Evolutionary conservation across 257 asterid species (phyloP), one percentile per base, ranked within the genome.

Genomic region (Cruciata laevipes): DNA sequence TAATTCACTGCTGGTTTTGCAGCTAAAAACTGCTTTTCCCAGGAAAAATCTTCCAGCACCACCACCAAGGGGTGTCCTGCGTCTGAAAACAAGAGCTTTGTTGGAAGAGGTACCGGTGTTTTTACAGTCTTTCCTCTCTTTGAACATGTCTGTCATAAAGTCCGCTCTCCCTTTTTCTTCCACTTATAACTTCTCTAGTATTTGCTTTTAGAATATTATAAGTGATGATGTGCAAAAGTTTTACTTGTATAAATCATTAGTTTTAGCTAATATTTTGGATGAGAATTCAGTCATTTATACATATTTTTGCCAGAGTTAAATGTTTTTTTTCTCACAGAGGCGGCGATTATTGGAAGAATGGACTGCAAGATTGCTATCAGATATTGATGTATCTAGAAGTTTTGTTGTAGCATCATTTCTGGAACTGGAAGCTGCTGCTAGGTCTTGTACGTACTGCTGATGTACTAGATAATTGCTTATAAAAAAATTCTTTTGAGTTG

Each of bases 391-490:
- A 57, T 88, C 99, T 65, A 85, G 97, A 84, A 86, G 91, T 82
- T 77, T 82, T 23, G 83, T 71, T 47, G 95, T 87, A 35, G 99
- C 99, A 16, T 87, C 99, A 68, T 94, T 90, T 78, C 93, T 94
- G 64, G 99, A 94, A 76, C 87, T 94, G 79, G 99, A 94, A 87
- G 95, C 97, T 71, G 91, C 97, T 79, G 96, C 96, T 73, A 83
- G 99, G 80, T 83, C 96, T 79, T 83, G 99, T 94, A 75, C 65
- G 95, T 77, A 58, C 65, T 64, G 49, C 65, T 80, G 64, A 53
- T 61, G 32, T 20, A 33, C 63, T n/a, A 57, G 20, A 38, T 66
- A 63, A 59, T 16, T 60, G 44, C 68, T 74, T 56, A n/a, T n/a
- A n/a, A n/a, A n/a, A n/a, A n/a, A n/a, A n/a, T 74, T 57, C 42